These are phyloP conservation scores for Parietichytrium sp. DNA, from an alignment of 108 stramenopile genomes.

Conservation along the genomic window DNA sequence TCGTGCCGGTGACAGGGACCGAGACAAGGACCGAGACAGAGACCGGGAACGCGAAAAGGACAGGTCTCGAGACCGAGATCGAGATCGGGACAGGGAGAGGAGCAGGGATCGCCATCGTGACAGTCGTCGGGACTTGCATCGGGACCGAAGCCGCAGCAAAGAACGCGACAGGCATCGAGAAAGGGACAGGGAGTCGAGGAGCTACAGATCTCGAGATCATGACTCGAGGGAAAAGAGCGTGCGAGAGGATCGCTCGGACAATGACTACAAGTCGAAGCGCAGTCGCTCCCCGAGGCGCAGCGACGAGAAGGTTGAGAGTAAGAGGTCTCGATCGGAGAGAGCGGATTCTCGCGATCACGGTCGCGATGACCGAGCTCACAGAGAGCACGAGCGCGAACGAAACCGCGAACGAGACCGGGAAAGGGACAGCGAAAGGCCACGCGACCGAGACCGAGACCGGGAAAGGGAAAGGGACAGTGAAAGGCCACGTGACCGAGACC, in stretches of 20 bases:
- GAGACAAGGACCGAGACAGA: background rate
- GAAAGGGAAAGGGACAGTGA: background rate
- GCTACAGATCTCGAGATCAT: too few species aligned
- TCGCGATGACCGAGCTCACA: too few species aligned
- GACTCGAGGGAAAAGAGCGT: too few species aligned
- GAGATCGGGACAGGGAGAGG: background rate
- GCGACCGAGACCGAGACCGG: background rate
- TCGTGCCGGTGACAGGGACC: background rate
- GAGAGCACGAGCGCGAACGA: too few species aligned
- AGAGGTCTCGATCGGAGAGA: too few species aligned
- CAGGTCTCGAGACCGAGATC: background rate
- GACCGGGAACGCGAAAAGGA: background rate
- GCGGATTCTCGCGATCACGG: too few species aligned
- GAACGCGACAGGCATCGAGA: background rate
- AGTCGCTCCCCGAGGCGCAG: too few species aligned
- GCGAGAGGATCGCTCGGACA: too few species aligned
- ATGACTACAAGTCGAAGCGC: too few species aligned
- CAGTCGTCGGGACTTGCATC: background rate
- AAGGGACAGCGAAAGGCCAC: too few species aligned
- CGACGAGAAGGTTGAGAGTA: too few species aligned
- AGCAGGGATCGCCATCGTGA: background rate
- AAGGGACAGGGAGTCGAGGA: too few species aligned
- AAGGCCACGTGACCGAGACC: background rate
- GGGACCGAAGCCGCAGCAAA: background rate
- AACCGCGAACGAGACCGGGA: background rate